These are phyloP conservation scores for button mushroom (Agaricus bisporus) DNA, from an alignment of 768 basidiomycete species.

Conservation along the genomic window DNA sequence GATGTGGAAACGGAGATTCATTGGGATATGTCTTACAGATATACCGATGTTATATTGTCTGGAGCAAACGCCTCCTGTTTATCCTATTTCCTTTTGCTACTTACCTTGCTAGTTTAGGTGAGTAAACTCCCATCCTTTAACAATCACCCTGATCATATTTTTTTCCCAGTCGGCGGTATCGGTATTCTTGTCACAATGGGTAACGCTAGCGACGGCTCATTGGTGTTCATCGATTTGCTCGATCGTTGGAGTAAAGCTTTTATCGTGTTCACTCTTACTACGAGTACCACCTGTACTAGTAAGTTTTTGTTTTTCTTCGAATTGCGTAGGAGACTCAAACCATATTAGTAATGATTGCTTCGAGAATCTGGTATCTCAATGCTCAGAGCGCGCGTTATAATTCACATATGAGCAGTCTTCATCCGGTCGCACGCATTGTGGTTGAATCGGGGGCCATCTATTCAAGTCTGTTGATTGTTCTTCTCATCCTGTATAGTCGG, in stretches of 20 bases:
- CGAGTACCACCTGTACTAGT: slow-evolving; percentile 32
- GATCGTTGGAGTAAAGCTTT: slow-evolving; percentile 32
- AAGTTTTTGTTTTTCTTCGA: not conserved
- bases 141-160: not conserved
- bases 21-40: slow-evolving; percentile 14
- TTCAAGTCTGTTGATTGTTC: slow-evolving; percentile 23
- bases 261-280: slow-evolving; percentile 30
- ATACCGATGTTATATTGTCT: slow-evolving; percentile 28
- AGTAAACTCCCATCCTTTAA: not conserved
- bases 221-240: slow-evolving; percentile 27
- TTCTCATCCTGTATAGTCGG: slow-evolving; percentile 26
- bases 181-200: slow-evolving; percentile 27
- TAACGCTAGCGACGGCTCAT: slow-evolving; percentile 18
- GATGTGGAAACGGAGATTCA: not conserved
- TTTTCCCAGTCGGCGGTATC: slow-evolving; percentile 19
- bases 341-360: slow-evolving; percentile 22
- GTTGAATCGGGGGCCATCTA: slow-evolving; percentile 33
- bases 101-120: slow-evolving; percentile 25
- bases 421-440: slow-evolving; percentile 27
- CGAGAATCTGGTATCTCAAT: slow-evolving; percentile 29
- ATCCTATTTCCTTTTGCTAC: slow-evolving; percentile 23
- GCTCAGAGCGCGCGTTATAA: slow-evolving; percentile 17
- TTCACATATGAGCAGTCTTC: slow-evolving; percentile 16
- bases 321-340: not conserved
- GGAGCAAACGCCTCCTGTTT: slow-evolving; percentile 18